A percentile compares a stretch with the other conserved stretches of the same genome.
phyloP scores from a whole-genome alignment of 1,284 basidiomycete species.

The Ustilago bromivora region DNA sequence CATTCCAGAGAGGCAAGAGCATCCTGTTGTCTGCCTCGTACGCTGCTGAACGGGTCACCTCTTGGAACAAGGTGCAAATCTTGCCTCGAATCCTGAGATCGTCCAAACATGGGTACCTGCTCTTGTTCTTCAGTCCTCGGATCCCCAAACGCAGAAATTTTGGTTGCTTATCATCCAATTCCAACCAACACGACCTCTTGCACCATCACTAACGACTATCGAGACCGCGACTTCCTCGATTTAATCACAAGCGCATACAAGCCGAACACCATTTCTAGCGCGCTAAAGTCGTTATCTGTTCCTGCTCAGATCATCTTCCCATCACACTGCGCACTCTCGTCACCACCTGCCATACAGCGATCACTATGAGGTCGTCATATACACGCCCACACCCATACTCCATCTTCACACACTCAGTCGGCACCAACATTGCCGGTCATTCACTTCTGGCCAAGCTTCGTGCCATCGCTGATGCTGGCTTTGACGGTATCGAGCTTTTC shows the following conservation, averaged over 20 bases:
- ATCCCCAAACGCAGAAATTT: neutral
- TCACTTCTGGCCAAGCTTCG: slow-evolving; percentile 64
- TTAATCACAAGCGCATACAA: neutral
- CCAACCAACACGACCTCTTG: neutral
- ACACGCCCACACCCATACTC: slow-evolving; percentile 37
- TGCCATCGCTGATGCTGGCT: slow-evolving; percentile 64
- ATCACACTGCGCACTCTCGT: neutral
- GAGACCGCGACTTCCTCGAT: too few relatives aligned
- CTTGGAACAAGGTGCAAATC: neutral
- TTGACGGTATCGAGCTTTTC: slow-evolving; percentile 68
- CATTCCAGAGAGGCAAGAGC: neutral
- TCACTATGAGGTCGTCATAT: slow-evolving; percentile 21
- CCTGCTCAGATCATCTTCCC: neutral
- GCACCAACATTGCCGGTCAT: slow-evolving; percentile 58
- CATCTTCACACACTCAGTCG: slow-evolving; percentile 59
- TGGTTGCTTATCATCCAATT: neutral
- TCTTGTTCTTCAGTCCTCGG: neutral
- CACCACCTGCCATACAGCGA: neutral
- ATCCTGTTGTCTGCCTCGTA: slow-evolving; percentile 6
- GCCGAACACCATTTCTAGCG: neutral
- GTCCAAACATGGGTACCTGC: slow-evolving; percentile 3
- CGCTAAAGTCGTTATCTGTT: neutral
- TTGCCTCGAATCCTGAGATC: neutral
- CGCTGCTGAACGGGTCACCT: neutral
- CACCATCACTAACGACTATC: neutral